Base-by-base conservation (phyloP, 1,284 basidiomycete species). In the Cutaneotrichosporon arboriforme region DNA sequence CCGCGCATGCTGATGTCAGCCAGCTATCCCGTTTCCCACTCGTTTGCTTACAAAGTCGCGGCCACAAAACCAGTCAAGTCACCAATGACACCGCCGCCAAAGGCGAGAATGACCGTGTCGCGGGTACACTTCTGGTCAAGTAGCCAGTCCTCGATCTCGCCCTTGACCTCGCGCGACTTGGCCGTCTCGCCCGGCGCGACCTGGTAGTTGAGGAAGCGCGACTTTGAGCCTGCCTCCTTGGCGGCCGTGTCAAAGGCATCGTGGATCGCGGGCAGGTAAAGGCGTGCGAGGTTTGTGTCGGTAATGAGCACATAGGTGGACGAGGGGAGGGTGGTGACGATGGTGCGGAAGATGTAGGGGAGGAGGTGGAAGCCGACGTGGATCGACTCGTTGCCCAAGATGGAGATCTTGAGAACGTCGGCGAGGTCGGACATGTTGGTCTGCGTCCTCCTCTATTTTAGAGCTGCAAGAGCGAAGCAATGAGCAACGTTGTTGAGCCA, bases 51-150 rank as follows among this genome's bases (percentile, higher is more conserved):
- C 90, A 97, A 96, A n/a, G 94, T 98, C 3, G 96, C 90, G 23
- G 94, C 88, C 46, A 97, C 92, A 67, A 97, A 98, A 38, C 94
- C 94, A 54, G 91, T 85, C 17, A 98, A 80, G 76, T 98, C 94
- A 21, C 90, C 96, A 61, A 98, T 90, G 57, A 98, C 94, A 48
- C 94, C 94, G 36, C 94, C 94, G 21, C 94, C 94, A 31, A 98
- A 81, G 0, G 94, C 94, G 48, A 98, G 78, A 55, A 97, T 80
- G 60, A 97, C 90, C 3, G 90, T 94, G 72, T 96, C 94, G 54
- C 94, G 80, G 2, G 93, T 97, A 72, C 92, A 94, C 70, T 84
- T 84, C 67, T 93, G 84, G 33, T 85, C 79, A 52, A 98, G 79
- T 55, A 98, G 79, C 78, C 88, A 97, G 75, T 98, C 94, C 72